Conservation (phyloP, 148 eudicot species). For the Camellia sinensis region DNA sequence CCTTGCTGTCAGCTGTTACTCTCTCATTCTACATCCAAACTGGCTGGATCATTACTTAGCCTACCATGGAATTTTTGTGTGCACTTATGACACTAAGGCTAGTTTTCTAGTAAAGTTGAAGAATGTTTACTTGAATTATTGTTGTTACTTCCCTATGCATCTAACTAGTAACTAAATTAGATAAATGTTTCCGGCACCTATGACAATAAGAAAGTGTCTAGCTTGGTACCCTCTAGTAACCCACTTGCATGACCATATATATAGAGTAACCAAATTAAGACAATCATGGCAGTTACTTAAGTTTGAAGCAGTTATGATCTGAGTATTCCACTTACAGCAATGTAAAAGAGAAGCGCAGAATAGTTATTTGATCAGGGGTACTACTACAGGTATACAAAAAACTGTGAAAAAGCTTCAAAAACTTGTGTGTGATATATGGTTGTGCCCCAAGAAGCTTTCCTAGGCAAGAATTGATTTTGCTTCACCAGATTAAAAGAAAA, state of each 20-base stretch:
- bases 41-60: constrained; percentile 4
- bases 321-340: no score
- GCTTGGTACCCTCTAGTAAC: neutral
- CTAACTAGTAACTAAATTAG: neutral
- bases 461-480: neutral
- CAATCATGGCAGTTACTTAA: no score
- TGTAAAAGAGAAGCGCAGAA: no score
- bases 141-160: neutral
- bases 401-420: no score
- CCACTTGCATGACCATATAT: neutral
- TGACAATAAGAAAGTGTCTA: neutral
- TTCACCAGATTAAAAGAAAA: neutral
- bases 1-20: neutral
- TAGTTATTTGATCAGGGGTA: no score
- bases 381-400: no score
- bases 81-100: neutral
- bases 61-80: neutral
- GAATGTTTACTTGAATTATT: neutral
- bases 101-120: neutral
- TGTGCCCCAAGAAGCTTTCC: neutral
- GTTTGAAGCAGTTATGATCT: no score
- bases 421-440: neutral
- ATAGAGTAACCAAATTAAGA: no score
- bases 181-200: neutral
- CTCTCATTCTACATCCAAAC: neutral